Base-by-base conservation (phyloP, 2,329 filamentous ascomycete species). In the Ophiostoma perfectum region DNA sequence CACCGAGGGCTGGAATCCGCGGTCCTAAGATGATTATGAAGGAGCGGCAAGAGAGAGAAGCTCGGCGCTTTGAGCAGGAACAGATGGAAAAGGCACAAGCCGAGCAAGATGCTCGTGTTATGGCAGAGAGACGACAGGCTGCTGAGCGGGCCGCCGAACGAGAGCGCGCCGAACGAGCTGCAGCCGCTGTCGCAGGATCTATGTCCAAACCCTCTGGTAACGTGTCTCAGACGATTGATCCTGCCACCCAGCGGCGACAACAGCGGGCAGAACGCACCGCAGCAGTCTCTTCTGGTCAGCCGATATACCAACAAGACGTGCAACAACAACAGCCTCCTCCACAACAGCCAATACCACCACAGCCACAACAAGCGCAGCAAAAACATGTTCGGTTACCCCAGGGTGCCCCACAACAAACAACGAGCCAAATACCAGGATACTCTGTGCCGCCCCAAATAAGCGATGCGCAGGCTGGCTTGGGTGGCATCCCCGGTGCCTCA, bases 21-120 rank as follows among this genome's bases (percentile, higher is more conserved):
- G 93, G 93, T 47, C 94, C 94, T 16, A 88, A 90, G 72, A 90
- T 94, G 80, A 94, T 98, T 74, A 96, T 97, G 93, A 88, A 91
- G 78, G 89, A 93, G 76, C 88, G 93, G 68, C 85, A 86, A 68
- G 90, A 91, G 72, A 86, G 93, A 71, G 92, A 96, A 77, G 86
- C 89, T 39, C 82, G 89, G 71, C 84, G 85, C 73, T 88, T 88
- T 62, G 88, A 91, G 75, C 84, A 85, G 60, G 88, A 90, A 75
- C 85, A 87, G 73, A 75, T 81, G 76, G 84, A 86, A 77, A 82
- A 84, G 73, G 84, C 86, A 73, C 81, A 85, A 70, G 83, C 82
- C 1, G 85, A 86, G 71, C 81, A 84, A 68, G 86, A 88, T 74
- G 81, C 81, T 36, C 82, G 82, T 58, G 75, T 83, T 64, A 74